Conservation (phyloP, 2,329 filamentous ascomycete species). For the Aotearoamyces nothofagi region DNA sequence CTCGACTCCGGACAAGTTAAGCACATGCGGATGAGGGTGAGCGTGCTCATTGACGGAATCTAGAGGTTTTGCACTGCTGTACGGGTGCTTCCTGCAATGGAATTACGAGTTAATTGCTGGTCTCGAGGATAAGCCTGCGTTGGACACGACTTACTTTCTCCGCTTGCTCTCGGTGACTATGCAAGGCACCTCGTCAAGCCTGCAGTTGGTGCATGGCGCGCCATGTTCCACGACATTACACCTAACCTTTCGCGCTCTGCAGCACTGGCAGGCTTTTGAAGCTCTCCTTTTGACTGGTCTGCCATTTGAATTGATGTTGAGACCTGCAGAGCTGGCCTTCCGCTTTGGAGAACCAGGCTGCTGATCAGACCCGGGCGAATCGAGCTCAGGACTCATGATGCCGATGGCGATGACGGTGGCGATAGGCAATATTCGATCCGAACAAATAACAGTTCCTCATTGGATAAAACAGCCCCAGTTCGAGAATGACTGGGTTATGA, state of each 20-base stretch:
- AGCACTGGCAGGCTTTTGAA: conserved; percentile 83
- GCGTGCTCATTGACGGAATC: background rate
- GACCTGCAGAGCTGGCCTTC: conserved; percentile 4
- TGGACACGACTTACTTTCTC: conserved; percentile 37
- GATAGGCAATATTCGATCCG: too few relatives aligned
- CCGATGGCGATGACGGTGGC: too few relatives aligned
- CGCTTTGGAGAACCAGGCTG: conserved; percentile 11
- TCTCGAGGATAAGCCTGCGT: too few relatives aligned
- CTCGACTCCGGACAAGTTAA: background rate
- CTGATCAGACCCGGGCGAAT: background rate
- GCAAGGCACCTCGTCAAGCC: conserved; percentile 30
- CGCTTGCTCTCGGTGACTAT: conserved; percentile 47
- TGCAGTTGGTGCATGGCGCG: conserved; percentile 17
- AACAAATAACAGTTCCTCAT: too few relatives aligned
- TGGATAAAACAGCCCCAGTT: too few relatives aligned
- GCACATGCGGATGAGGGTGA: too few relatives aligned
- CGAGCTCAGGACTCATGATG: too few relatives aligned
- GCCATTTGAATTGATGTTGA: conserved; percentile 11
- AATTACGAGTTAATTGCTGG: too few relatives aligned
- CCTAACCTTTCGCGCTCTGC: conserved; percentile 76
- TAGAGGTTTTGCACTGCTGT: too few relatives aligned
- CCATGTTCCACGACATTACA: conserved; percentile 54
- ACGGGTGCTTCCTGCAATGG: too few relatives aligned
- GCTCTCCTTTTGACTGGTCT: conserved; percentile 55
- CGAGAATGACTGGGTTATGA: too few relatives aligned